Evolutionary conservation across 2,329 filamentous ascomycete species (phyloP), one percentile per base, ranked within the genome.

Genomic region (Bipolaris sorokiniana): DNA sequence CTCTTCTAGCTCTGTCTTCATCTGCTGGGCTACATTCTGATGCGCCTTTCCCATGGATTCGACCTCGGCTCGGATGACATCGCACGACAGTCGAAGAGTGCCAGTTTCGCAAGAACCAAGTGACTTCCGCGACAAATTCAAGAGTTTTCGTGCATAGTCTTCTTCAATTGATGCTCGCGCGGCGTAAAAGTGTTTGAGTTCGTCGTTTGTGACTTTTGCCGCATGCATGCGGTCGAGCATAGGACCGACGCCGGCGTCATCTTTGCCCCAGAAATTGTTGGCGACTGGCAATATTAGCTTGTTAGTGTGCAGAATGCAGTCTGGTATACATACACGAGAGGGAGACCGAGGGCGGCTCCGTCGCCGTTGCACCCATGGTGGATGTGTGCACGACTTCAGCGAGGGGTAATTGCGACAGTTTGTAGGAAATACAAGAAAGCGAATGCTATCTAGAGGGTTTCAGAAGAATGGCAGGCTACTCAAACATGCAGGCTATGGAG

Each of bases 191-290:
- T 89, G 83, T 74, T 91, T 94, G 48, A 99, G 79, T 79, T 99
- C 95, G 78, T 99, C 96, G 38, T 69, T 69, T 23, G 95, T 97
- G 70, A 90, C 87, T 82, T 99, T 99, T 47, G 95, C 92, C 77
- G 88, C 89, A 73, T 92, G 89, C 92, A 99, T 96, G 72, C 95
- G 94, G 76, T 94, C 91, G 28, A 99, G 84, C 72, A 99, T 86
- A 56, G 95, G 96, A 44, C 84, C 84, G 72, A 99, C 93, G 75
- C 95, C 96, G 49, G 94, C 95, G 83, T 99, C 95, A 77, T 98
- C 94, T 83, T 96, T 98, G 63, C 95, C 95, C 95, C 95, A 99
- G 79, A 99, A 99, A 77, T 99, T 99, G 81, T 99, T 99, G 71
- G 95, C 94, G 81, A 99, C 93, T 93, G 65, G 16, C 13, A 11